Conservation (phyloP, 495 filamentous ascomycete species). For the Penicillium silybi region DNA sequence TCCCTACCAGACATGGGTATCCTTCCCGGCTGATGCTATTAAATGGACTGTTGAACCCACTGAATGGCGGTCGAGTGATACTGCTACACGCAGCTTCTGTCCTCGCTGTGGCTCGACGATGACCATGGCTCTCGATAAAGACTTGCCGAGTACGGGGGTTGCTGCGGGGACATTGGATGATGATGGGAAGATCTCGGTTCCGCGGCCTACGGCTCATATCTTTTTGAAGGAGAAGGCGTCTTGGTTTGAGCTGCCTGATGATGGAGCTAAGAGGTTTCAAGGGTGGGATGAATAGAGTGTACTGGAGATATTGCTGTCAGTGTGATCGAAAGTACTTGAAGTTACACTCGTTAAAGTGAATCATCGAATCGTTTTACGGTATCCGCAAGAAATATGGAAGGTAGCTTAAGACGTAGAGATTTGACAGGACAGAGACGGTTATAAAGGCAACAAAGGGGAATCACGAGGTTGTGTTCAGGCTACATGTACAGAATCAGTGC, state of each 20-base stretch:
- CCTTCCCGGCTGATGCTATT: slow-evolving; percentile 16
- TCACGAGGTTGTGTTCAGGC: slow-evolving; percentile 23
- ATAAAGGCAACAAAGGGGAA: slow-evolving; percentile 24
- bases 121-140: slow-evolving; percentile 21
- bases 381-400: background rate
- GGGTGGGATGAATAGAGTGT: slow-evolving; percentile 6
- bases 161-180: slow-evolving; percentile 30
- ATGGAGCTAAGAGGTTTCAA: slow-evolving; percentile 18
- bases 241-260: slow-evolving; percentile 28
- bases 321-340: background rate
- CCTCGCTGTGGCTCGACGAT: slow-evolving; percentile 27
- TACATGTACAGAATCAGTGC: slow-evolving; percentile 27
- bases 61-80: slow-evolving; percentile 14
- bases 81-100: slow-evolving; percentile 27
- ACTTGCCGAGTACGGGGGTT: slow-evolving; percentile 8
- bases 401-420: background rate
- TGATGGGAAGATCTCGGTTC: slow-evolving; percentile 12
- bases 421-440: slow-evolving; percentile 7
- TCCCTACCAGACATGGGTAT: slow-evolving; percentile 25
- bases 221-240: slow-evolving; percentile 24
- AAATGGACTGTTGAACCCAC: slow-evolving; percentile 20
- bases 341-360: background rate
- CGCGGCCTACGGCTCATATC: slow-evolving; percentile 20
- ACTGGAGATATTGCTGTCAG: too few species aligned
- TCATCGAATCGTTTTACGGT: background rate